A percentile compares a stretch with the other conserved stretches of the same genome.
Evolutionary conservation across 352 stramenopile species (phyloP).

Genomic region (Plasmopara viticola): DNA sequence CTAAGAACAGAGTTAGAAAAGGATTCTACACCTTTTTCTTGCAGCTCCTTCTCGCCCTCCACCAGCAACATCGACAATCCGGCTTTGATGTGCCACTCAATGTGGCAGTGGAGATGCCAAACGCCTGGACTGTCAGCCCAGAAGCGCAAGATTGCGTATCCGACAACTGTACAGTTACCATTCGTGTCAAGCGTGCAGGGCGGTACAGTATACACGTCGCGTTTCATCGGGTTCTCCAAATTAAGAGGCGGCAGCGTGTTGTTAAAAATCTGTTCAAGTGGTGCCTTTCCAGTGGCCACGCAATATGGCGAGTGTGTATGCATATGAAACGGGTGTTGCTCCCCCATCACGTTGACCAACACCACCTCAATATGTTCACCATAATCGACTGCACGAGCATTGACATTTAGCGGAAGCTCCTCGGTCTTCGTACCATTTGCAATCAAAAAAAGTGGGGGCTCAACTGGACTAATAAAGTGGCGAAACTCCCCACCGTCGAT

Average conservation of each 20-base stretch:
- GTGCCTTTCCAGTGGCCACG: slow-evolving; percentile 20
- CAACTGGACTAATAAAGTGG: slow-evolving; percentile 14
- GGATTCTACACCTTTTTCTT: slow-evolving; percentile 2
- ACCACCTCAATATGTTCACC: slow-evolving; percentile 30
- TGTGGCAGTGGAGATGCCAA: slow-evolving; percentile 40
- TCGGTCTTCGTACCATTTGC: slow-evolving; percentile 17
- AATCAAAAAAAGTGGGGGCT: slow-evolving; percentile 22
- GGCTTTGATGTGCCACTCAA: slow-evolving; percentile 30
- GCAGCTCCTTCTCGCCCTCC: slow-evolving; percentile 20
- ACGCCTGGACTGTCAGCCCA: slow-evolving; percentile 28
- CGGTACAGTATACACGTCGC: slow-evolving; percentile 29
- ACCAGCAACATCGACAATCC: slow-evolving; percentile 28
- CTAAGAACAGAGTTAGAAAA: slow-evolving; percentile 21
- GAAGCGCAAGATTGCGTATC: slow-evolving; percentile 32
- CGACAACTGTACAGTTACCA: slow-evolving; percentile 15
- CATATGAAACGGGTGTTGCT: slow-evolving; percentile 37
- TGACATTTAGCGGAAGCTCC: slow-evolving; percentile 12
- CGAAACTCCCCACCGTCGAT: slow-evolving; percentile 22
- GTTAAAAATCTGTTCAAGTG: slow-evolving; percentile 15
- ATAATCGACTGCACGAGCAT: slow-evolving; percentile 16
- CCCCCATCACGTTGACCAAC: slow-evolving; percentile 26
- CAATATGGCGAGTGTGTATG: slow-evolving; percentile 31
- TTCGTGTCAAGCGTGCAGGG: slow-evolving; percentile 18
- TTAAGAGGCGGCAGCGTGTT: slow-evolving; percentile 23
- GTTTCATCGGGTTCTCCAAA: slow-evolving; percentile 20